Percentiles rank a stretch among this genome's conserved stretches.
Evolutionary conservation across 331 rosid species (phyloP).

Genomic region (Quercus tomentella): DNA sequence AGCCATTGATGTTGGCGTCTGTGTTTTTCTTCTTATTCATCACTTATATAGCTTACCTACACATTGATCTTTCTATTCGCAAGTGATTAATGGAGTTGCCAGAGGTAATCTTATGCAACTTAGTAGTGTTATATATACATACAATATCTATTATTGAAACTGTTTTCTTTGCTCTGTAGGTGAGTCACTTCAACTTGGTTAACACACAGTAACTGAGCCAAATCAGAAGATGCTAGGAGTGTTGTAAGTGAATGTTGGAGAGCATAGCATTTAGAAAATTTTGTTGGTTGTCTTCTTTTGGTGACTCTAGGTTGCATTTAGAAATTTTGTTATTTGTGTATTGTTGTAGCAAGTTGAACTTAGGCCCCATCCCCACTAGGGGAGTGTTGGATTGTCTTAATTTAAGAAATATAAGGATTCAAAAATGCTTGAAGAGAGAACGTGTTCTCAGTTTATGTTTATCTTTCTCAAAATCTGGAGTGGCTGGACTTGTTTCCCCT

Average conservation of each 20-base stretch:
- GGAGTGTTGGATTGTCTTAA: not conserved
- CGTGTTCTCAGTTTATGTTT: not conserved
- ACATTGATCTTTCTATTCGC: conserved; percentile 76
- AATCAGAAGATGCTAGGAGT: conserved; percentile 16
- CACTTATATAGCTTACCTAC: conserved; percentile 74
- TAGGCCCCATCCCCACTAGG: not conserved
- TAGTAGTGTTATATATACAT: not conserved
- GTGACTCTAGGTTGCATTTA: not conserved
- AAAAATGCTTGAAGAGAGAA: not conserved
- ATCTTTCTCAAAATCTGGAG: not conserved
- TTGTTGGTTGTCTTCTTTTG: conserved; percentile 8
- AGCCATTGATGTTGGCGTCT: conserved; percentile 82
- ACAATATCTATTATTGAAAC: not conserved
- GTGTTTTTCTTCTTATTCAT: conserved; percentile 72
- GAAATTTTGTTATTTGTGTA: conserved; percentile 16
- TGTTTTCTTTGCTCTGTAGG: not conserved
- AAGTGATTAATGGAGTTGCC: conserved; percentile 34
- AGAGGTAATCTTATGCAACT: conserved; percentile 19
- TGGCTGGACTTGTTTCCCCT: not conserved
- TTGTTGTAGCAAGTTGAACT: conserved; percentile 1
- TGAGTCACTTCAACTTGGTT: conserved; percentile 12
- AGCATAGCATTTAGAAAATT: conserved; percentile 7
- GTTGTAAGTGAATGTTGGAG: not conserved
- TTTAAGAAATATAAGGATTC: conserved; percentile 1
- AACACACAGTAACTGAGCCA: conserved; percentile 27